Conservation (phyloP, 2,329 filamentous ascomycete genomes). For the Fusarium nisikadoi region DNA sequence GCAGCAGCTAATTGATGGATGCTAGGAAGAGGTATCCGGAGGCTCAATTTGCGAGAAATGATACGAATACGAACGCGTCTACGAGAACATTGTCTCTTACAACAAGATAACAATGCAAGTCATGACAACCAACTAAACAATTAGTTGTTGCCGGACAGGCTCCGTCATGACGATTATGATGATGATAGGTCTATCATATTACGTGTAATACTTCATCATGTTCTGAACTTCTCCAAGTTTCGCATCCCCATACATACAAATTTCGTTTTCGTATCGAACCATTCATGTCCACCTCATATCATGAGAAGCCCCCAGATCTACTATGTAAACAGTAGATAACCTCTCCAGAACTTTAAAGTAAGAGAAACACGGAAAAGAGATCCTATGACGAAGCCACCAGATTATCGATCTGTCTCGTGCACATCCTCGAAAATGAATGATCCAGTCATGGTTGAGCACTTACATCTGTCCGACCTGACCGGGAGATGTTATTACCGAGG, state of each 20-base stretch:
- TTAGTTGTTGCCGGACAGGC: neutral
- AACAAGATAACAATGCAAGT: neutral
- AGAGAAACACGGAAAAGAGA: neutral
- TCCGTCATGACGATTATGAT: neutral
- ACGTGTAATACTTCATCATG: neutral
- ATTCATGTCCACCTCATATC: neutral
- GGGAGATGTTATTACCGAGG: neutral
- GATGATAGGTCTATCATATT: neutral
- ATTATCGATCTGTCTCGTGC: neutral
- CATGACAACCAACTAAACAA: neutral
- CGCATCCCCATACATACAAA: neutral
- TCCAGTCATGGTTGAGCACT: neutral
- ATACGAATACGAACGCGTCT: conserved; percentile 49
- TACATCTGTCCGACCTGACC: neutral
- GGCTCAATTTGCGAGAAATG: conserved; percentile 27
- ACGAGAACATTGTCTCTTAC: conserved; percentile 21
- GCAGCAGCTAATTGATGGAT: conserved; percentile 15
- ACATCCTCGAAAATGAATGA: neutral
- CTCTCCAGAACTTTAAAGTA: neutral
- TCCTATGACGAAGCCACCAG: neutral
- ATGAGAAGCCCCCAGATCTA: neutral
- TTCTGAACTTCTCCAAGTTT: neutral
- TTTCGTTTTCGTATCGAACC: conserved; percentile 9
- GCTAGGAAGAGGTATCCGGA: conserved; percentile 27
- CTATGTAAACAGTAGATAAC: neutral